These are phyloP conservation scores for Neurospora cerealis DNA, from an alignment of 495 filamentous ascomycete genomes.

Conservation along the genomic window DNA sequence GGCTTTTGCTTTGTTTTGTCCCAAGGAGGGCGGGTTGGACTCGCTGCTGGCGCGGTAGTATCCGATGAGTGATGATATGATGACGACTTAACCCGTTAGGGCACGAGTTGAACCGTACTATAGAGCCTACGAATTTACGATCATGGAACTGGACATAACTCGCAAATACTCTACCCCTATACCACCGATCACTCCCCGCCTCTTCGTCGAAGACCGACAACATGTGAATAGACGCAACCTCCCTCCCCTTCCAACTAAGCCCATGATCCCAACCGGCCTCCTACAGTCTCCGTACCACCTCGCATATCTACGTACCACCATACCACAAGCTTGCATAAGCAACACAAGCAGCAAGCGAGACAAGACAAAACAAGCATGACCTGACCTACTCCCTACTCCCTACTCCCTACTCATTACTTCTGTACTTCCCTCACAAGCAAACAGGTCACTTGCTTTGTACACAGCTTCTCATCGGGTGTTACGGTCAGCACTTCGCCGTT, in stretches of 20 bases:
- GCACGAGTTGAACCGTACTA: neutral
- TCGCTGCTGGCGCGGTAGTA: neutral
- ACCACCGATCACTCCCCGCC: neutral
- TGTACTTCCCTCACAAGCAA: neutral
- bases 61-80: neutral
- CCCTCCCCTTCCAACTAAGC: neutral
- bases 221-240: neutral
- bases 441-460: neutral
- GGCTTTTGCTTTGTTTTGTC: neutral
- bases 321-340: neutral
- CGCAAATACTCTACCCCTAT: neutral
- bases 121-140: neutral
- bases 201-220: no score
- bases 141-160: neutral
- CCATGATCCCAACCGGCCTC: neutral
- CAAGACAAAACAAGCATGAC: neutral
- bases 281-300: neutral
- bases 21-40: neutral
- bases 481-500: neutral
- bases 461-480: neutral
- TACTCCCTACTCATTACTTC: no score
- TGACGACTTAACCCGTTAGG: neutral
- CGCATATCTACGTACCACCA: neutral
- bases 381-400: neutral
- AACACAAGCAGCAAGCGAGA: neutral